Evolutionary conservation across 1,284 basidiomycete genomes (phyloP), one percentile per base, ranked within the genome.

Genomic region (Anthracocystis walkeri): DNA sequence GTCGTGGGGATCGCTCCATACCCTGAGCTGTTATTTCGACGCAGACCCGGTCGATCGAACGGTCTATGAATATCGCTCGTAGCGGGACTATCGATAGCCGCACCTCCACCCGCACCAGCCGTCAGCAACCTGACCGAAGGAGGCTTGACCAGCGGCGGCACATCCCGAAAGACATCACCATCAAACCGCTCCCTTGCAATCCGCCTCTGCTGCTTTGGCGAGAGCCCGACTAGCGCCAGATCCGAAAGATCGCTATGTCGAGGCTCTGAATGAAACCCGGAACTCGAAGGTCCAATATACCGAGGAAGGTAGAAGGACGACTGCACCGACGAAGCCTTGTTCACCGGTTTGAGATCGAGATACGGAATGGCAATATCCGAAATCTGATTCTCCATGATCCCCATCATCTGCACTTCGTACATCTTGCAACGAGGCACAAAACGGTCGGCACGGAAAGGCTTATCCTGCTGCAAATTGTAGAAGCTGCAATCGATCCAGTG

Each of bases 401-500:
- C 84, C 68, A 82, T 78, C 82, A 84, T 80, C 53, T 82, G 81
- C 18, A 85, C 65, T 41, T 81, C 84, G 69, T 84, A 77, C 84
- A 85, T 85, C 59, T 83, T 83, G 71, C 82, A 84, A 31, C 84
- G 73, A 12, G 84, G 82, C 21, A 85, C 82, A 49, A 85, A 85
- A 12, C 82, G 80, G 48, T 82, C 78, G 5, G 73, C 75, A 6
- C 84, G 77, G 66, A 82, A 82, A 8, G 80, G 82, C 63, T 79
- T 80, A 61, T 84, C 83, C 59, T 82, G 83, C 62, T 85, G 83
- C 33, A 83, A 52, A 46, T 83, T 83, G 73, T 84, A 85, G 62
- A 85, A 85, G 60, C 77, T 80, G 70, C 81, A 82, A 61, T 85
- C 83, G 66, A 85, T 77, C 84, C 84, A 85, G 65, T 82, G 82